Base-by-base conservation (phyloP, 495 filamentous ascomycete species). In the Xylaria nigripes region DNA sequence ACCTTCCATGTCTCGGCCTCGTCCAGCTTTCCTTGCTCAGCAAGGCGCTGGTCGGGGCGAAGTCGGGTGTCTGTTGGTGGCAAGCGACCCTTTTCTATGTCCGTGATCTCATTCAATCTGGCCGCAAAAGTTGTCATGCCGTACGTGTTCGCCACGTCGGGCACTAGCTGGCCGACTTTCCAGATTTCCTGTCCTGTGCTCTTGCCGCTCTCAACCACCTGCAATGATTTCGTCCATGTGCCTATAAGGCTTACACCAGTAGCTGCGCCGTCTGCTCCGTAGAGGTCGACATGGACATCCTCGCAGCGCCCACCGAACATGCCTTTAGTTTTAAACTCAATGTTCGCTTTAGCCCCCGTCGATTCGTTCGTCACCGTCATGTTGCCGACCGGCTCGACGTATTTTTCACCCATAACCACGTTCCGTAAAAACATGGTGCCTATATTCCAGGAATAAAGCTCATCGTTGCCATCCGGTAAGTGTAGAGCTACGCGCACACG, bases 381-480 rank as follows among this genome's bases (percentile, higher is more conserved):
- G 48, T 80, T 86, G 16, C 90, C 90, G 9, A 95, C 88, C 1
- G 93, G 93, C 70, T 98, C 93, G 27, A 96, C 86, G 65, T 97
- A 98, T 71, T 96, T 97, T 72, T 98, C 93, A 23, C 93, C 93
- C 50, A 93, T 91, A 58, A 98, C 93, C 55, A 98, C 89, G 62
- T 98, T 98, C 43, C 93, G 83, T 50, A 98, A 76, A 70, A 95
- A 97, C 50, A 84, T 86, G 9, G 89, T 96, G 12, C 90, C 86
- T 6, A 84, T 76, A 22, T 77, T 83, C 86, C 89, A 97, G 64
- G 82, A 87, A 70, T 86, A 98, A 51, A 78, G 76, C 60, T 96
- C 92, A 43, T 85, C 82, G 0, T 69, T 80, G 12, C 75, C 73
- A 61, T 90, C 86, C n/a, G 73, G 55, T 16, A 78, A 65, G 24